These are phyloP conservation scores for Saccharum hybrid DNA, from an alignment of 202 grass and related monocot genomes.

Conservation along the genomic window DNA sequence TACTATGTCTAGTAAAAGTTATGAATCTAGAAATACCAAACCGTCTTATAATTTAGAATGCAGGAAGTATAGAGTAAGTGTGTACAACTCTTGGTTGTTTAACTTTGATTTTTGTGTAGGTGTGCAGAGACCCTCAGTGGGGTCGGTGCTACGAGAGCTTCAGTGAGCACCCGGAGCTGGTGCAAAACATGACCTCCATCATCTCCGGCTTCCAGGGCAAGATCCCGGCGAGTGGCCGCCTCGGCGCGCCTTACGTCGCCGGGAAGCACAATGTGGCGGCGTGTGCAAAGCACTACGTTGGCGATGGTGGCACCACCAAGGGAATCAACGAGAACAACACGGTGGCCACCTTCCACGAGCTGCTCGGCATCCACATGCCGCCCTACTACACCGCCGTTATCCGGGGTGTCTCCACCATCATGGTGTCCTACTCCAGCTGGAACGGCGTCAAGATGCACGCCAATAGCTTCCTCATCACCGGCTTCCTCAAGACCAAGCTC, in stretches of 20 bases:
- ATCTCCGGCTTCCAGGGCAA: conserved; percentile 50
- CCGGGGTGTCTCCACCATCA: conserved; percentile 65
- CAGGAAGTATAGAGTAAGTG: too few species aligned
- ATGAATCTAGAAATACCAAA: too few species aligned
- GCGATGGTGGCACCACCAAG: conserved; percentile 65
- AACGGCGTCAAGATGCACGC: conserved; percentile 79
- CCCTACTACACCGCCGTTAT: conserved; percentile 65
- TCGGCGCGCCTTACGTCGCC: conserved; percentile 41
- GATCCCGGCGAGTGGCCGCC: conserved; percentile 8
- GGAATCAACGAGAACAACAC: conserved; percentile 74
- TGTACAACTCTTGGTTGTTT: too few species aligned
- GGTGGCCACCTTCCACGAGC: conserved; percentile 44
- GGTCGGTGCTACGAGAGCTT: conserved; percentile 86
- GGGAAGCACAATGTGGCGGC: conserved; percentile 61
- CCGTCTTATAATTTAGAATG: too few species aligned
- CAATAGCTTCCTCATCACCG: conserved; percentile 63
- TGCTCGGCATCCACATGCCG: conserved; percentile 64
- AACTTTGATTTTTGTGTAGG: background rate
- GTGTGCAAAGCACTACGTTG: conserved; percentile 80
- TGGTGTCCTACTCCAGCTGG: conserved; percentile 83
- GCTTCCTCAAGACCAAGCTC: conserved; percentile 66
- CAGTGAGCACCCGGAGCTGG: conserved; percentile 54
- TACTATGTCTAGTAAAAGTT: too few species aligned
- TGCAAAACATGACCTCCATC: conserved; percentile 45
- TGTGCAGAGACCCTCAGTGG: conserved; percentile 57